Evolutionary conservation across 768 basidiomycete genomes (phyloP), one percentile per base, ranked within the genome.

Genomic region (Mycena galopus): DNA sequence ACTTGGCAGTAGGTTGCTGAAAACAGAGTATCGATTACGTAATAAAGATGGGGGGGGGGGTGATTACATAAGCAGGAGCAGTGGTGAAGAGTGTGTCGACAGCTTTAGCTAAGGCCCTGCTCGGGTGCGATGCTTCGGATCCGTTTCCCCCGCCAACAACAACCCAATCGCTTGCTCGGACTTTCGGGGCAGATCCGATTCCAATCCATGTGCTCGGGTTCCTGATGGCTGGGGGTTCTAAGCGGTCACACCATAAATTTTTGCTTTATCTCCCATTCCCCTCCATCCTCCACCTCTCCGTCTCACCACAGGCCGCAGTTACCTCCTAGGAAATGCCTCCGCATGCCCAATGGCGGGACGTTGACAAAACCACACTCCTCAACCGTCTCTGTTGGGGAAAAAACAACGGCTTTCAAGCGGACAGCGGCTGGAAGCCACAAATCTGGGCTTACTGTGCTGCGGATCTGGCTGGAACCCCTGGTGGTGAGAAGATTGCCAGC

Each of bases 361-460:
- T 50, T 7, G 47, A 50, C 47, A 50, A 50, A 23, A 50, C 23
- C 17, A 50, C 21, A n/a, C 47, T 50, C n/a, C 47, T 50, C 47
- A 50, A 50, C 47, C 47, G 47, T 50, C 47, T 50, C 47, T 21
- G 47, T 23, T 50, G 47, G 47, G 47, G 47, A 19, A 50, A 50
- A 50, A 50, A 19, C n/a, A 50, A 50, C 33, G 47, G 60, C 16
- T 29, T 35, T 21, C 68, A 61, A 39, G 29, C 51, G 21, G 68
- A 69, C 51, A 69, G 68, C 51, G 68, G 68, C 50, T 69, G 60
- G 68, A 69, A 69, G 60, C 68, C 68, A 19, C 33, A 39, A 7
- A 53, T 44, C 8, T 69, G 68, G 68, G 2, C 59, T 1, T 25
- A 1, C 23, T 27, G 27, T 19, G 29, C 56, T 6, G n/a, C 19